These are phyloP conservation scores for Pseudofabraea citricarpa DNA, from an alignment of 2,329 filamentous ascomycete species.

Conservation along the genomic window DNA sequence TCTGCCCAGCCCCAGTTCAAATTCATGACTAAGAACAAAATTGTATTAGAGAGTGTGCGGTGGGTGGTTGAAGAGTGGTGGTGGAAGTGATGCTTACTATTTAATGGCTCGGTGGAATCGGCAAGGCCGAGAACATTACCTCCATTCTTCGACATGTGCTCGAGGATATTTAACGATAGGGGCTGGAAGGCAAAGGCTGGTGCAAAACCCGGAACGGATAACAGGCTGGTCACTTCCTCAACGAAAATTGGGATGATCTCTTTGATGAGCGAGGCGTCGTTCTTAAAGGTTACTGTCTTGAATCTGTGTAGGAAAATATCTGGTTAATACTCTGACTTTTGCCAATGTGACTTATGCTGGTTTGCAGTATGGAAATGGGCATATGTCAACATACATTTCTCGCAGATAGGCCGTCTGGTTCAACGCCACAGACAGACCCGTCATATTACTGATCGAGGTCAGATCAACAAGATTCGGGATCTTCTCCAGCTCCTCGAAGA, in stretches of 20 bases:
- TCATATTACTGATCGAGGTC: conserved; percentile 12
- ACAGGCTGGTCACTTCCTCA: conserved; percentile 10
- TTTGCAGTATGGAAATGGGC: no score
- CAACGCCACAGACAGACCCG: conserved; percentile 7
- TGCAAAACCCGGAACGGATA: conserved; percentile 7
- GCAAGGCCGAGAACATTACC: conserved; percentile 20
- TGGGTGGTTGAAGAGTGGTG: not conserved
- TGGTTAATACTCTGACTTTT: not conserved
- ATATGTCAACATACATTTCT: conserved; percentile 11
- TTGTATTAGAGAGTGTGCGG: not conserved
- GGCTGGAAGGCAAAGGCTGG: conserved; percentile 18
- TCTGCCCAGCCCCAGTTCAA: conserved; percentile 10
- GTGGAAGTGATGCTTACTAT: conserved; percentile 6
- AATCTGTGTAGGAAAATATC: conserved; percentile 6
- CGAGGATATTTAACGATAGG: conserved; percentile 14
- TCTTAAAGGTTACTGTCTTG: conserved; percentile 16
- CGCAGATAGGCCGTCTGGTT: conserved; percentile 12
- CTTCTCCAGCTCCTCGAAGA: conserved; percentile 13
- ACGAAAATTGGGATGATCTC: conserved; percentile 13
- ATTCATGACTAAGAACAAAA: conserved; percentile 10
- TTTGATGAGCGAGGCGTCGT: conserved; percentile 10
- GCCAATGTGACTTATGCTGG: no score
- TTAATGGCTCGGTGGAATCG: conserved; percentile 11
- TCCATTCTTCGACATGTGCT: conserved; percentile 14
- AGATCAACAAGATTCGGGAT: conserved; percentile 12